These are phyloP conservation scores for Volvox africanus DNA, from an alignment of 139 green algal species.

Conservation along the genomic window DNA sequence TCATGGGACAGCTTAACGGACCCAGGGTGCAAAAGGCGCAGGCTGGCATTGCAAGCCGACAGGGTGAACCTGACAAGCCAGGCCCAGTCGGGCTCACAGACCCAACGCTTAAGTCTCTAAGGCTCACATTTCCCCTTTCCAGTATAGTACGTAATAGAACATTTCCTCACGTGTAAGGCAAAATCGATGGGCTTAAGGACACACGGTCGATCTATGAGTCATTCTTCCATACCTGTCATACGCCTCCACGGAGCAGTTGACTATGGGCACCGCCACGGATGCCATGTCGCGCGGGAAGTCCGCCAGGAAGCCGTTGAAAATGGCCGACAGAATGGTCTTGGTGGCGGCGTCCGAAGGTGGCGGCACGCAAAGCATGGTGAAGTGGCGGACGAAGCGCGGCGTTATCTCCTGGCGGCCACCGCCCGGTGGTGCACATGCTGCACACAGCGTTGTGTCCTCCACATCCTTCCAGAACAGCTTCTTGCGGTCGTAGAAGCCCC, in stretches of 20 bases:
- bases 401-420: slow-evolving; percentile 82
- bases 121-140: no score
- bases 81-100: no score
- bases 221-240: slow-evolving; percentile 72
- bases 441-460: slow-evolving; percentile 80
- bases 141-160: no score
- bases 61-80: no score
- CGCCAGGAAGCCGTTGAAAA: slow-evolving; percentile 84
- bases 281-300: slow-evolving; percentile 75
- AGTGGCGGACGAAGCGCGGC: slow-evolving; percentile 86
- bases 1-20: no score
- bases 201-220: neutral
- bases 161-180: no score
- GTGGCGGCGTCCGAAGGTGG: slow-evolving; percentile 70
- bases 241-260: slow-evolving; percentile 76
- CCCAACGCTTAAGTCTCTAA: no score
- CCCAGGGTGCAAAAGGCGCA: no score
- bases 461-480: slow-evolving; percentile 94
- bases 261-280: slow-evolving; percentile 66
- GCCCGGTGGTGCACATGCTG: slow-evolving; percentile 82
- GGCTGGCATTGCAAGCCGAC: no score
- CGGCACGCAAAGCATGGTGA: slow-evolving; percentile 86
- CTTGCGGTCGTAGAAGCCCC: slow-evolving; percentile 88
- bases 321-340: slow-evolving; percentile 84
- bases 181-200: no score